A percentile compares a stretch with the other conserved stretches of the same genome.
Conservation (phyloP, 257 asterid genomes). For the Phtheirospermum japonicum region DNA sequence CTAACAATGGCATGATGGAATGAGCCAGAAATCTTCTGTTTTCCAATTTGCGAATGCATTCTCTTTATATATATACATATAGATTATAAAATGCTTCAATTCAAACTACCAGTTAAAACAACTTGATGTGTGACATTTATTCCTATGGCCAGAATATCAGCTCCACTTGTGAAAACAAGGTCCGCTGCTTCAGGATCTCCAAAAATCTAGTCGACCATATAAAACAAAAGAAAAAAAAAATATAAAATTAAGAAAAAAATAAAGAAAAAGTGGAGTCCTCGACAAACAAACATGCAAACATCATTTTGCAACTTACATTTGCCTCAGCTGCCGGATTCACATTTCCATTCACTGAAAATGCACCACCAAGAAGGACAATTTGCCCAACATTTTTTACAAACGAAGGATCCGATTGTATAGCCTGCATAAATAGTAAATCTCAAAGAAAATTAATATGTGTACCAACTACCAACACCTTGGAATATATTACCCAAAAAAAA, state of each 20-base stretch:
- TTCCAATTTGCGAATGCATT: too few species aligned
- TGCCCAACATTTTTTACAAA: conserved; percentile 71
- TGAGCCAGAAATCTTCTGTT: too few species aligned
- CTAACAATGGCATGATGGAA: too few species aligned
- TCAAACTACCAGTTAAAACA: conserved; percentile 66
- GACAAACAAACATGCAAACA: conserved; percentile 7
- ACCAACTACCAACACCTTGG: conserved; percentile 17
- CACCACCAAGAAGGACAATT: conserved; percentile 94
- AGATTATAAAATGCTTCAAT: not conserved
- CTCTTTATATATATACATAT: not conserved
- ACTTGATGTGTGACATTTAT: conserved; percentile 96
- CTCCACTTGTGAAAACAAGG: conserved; percentile 94
- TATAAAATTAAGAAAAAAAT: conserved; percentile 16
- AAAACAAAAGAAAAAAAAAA: conserved; percentile 16
- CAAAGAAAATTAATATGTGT: conserved; percentile 8
- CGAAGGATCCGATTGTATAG: conserved; percentile 82
- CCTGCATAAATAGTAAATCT: conserved; percentile 48
- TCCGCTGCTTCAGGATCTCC: conserved; percentile 99
- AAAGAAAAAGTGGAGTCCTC: conserved; percentile 4
- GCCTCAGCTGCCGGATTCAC: conserved; percentile 99
- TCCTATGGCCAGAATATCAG: conserved; percentile 93
- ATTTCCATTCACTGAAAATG: conserved; percentile 93
- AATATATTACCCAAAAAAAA: conserved; percentile 19
- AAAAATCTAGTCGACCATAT: conserved; percentile 54
- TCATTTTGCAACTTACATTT: conserved; percentile 54